Base-by-base conservation (phyloP, 805 yeast species). In the Debaryomyces tyrocola region DNA sequence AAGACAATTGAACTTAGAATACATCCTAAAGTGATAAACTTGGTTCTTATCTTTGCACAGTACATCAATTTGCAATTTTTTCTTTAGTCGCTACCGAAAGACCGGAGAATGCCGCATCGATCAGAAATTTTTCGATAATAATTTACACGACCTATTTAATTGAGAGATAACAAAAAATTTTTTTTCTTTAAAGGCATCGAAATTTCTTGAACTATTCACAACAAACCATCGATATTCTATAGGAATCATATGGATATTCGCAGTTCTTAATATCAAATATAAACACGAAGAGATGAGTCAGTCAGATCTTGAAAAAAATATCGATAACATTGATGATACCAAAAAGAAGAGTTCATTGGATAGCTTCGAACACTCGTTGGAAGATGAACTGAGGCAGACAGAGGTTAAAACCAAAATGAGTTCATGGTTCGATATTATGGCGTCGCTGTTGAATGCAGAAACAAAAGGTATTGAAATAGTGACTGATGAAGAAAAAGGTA, bases 391-490 rank as follows among this genome's bases (percentile, higher is more conserved):
- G 10, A 39, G 28, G 7, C 15, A 31, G 17, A 43, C 42, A 33
- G 70, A 65, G 41, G 59, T 63, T 20, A 49, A 58, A 37, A 52
- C 41, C 15, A 55, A 58, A 15, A 60, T 58, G 29, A 54, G 68
- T 47, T 47, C 61, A 7, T 60, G 60, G 43, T 41, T 72, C 52
- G 61, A 69, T 57, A 58, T 57, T 24, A 49, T 54, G 50, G 76
- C 76, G 12, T 55, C 56, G 28, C 60, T 56, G 49, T 51, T 73
- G 51, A 72, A 70, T 45, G 76, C 74, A 18, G 78, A 73, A 56
- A 67, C 72, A 18, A 80, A 86, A 60, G 96, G 96, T 66, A 83
- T 91, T 52, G 96, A 89, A 58, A 75, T 85, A 36, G 79, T 91
- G 46, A 82, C 87, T 7, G 96, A 86, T 50, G 87, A 84, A 38